phyloP scores from a whole-genome alignment of 768 basidiomycete genomes.

The Sistotremastrum suecicum region DNA sequence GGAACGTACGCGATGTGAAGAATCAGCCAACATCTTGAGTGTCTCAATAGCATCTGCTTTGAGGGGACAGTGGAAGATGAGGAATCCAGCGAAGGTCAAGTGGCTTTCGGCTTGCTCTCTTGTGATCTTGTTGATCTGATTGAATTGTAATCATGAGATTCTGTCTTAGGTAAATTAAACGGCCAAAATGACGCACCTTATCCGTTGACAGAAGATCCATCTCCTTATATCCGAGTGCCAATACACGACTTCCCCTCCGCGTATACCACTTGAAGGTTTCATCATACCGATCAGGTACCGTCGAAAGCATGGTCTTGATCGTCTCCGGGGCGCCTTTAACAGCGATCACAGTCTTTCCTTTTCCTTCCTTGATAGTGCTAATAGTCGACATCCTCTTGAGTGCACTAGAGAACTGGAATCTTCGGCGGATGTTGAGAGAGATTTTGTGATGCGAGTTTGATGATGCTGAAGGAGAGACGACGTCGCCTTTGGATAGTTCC shows the following conservation, averaged over 20 bases:
- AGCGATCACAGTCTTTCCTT: slow-evolving; percentile 43
- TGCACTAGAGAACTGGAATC: slow-evolving; percentile 96
- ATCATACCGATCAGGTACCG: slow-evolving; percentile 72
- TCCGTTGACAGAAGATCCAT: slow-evolving; percentile 56
- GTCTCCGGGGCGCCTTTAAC: slow-evolving; percentile 99
- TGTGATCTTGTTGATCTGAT: slow-evolving; percentile 76
- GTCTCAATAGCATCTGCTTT: slow-evolving; percentile 86
- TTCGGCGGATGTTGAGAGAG: slow-evolving; percentile 63
- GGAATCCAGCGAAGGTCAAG: slow-evolving; percentile 84
- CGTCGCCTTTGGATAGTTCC: slow-evolving; percentile 63
- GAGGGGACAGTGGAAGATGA: slow-evolving; percentile 97
- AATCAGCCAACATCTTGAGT: slow-evolving; percentile 88
- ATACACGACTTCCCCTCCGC: slow-evolving; percentile 80
- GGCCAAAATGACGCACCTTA: slow-evolving; percentile 35
- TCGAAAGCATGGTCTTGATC: slow-evolving; percentile 71
- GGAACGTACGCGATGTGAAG: slow-evolving; percentile 79
- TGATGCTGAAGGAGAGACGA: slow-evolving; percentile 39
- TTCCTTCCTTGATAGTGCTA: slow-evolving; percentile 43
- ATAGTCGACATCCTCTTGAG: slow-evolving; percentile 97
- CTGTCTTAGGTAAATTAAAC: neutral
- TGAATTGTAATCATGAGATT: neutral
- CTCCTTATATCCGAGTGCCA: slow-evolving; percentile 83
- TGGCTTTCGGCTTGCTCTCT: slow-evolving; percentile 68
- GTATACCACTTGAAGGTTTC: slow-evolving; percentile 94
- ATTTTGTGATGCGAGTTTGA: slow-evolving; percentile 38